These are phyloP conservation scores for Dacryopinax primogenitus DNA, from an alignment of 768 basidiomycete species.

Conservation along the genomic window DNA sequence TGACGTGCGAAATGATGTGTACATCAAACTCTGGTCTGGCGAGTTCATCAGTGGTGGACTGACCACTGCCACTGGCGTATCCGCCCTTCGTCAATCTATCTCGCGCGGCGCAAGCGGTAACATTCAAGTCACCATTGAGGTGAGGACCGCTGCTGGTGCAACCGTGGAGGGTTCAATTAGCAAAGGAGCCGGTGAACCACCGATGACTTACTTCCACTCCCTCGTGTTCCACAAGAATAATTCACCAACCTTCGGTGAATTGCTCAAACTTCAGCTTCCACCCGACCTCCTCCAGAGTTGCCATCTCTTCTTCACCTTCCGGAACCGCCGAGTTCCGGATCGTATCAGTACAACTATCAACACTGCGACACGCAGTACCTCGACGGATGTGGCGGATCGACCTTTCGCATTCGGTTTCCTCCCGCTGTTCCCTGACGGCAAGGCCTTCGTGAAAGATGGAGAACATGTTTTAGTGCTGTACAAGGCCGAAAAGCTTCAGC, in stretches of 20 bases:
- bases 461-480: slow-evolving; percentile 76
- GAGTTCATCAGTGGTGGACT: slow-evolving; percentile 46
- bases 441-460: slow-evolving; percentile 79
- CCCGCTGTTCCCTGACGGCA: slow-evolving; percentile 64
- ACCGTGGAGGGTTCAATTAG: slow-evolving; percentile 59
- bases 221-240: slow-evolving; percentile 82
- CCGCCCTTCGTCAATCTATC: slow-evolving; percentile 25
- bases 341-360: slow-evolving; percentile 21
- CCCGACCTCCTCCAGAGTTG: slow-evolving; percentile 54
- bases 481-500: slow-evolving; percentile 55
- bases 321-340: slow-evolving; percentile 37
- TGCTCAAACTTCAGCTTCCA: slow-evolving; percentile 76
- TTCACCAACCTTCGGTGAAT: slow-evolving; percentile 83
- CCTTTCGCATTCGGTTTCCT: slow-evolving; percentile 90
- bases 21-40: slow-evolving; percentile 91
- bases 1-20: slow-evolving; percentile 84
- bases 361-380: slow-evolving; percentile 8
- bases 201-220: slow-evolving; percentile 69
- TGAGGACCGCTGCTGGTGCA: slow-evolving; percentile 57
- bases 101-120: slow-evolving; percentile 48
- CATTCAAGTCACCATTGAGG: slow-evolving; percentile 84
- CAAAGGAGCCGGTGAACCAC: slow-evolving; percentile 74
- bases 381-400: slow-evolving; percentile 41
- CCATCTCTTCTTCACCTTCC: slow-evolving; percentile 92
- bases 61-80: slow-evolving; percentile 30